Evolutionary conservation across 768 basidiomycete genomes (phyloP), one percentile per base, ranked within the genome.

Genomic region (Tubosaeta sp.): DNA sequence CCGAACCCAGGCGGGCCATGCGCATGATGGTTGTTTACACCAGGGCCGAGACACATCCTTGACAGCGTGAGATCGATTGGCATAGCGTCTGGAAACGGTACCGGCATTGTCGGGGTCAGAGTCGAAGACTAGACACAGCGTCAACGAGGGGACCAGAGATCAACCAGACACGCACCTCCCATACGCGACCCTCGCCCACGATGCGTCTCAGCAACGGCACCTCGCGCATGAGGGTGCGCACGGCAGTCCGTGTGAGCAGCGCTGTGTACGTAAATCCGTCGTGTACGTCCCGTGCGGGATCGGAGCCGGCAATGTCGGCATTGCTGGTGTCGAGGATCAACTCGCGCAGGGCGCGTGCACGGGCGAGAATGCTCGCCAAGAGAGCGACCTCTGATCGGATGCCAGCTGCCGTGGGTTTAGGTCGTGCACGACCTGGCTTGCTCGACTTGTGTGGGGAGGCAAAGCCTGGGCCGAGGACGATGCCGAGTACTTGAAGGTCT

Each of bases 171-270:
- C 78, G 48, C 55, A 82, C 83, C 55, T 69, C 78, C 82, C 83
- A 85, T 11, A 77, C 60, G 34, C 81, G 70, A 16, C 73, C 72
- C 51, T 75, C 76, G 18, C 73, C 76, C 12, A 81, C 68, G 38
- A 85, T 68, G 48, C 70, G 77, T 39, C 63, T 67, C 40, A 86
- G 63, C 19, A 57, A 69, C 3, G 65, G 55, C 4, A 58, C 53
- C 27, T 59, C 58, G 68, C 80, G 76, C 64, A 84, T 67, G 32
- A 67, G 71, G 64, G 45, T 67, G 70, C 31, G 74, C 63, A 44
- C 72, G 62, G 59, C 77, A 74, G 4, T 61, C 58, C 30, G 74
- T 54, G 62, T 80, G 80, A 51, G 70, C 50, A 52, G 74, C 69
- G 43, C 54, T 53, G 24, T 27, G 7, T 39, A 18, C 24, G 22